Conservation (phyloP, 2,329 filamentous ascomycete species). For the Hypoxylon sp. region DNA sequence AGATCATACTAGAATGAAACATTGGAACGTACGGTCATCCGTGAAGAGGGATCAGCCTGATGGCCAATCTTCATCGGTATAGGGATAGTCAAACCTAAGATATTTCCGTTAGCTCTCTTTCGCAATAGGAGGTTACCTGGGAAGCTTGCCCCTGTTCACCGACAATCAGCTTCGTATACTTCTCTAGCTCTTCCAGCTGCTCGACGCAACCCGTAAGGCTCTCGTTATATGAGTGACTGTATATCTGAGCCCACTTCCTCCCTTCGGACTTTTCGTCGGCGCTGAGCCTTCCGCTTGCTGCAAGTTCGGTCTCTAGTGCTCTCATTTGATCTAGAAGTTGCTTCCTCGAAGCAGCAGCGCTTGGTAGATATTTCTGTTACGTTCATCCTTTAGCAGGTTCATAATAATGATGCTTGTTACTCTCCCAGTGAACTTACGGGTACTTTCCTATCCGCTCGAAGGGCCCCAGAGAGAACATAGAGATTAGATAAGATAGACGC, state of each 20-base stretch:
- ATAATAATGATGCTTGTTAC: background rate
- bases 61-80: slow-evolving; percentile 33
- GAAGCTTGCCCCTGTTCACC: slow-evolving; percentile 65
- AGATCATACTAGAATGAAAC: background rate
- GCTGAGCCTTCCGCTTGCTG: slow-evolving; percentile 48
- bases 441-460: slow-evolving; percentile 65
- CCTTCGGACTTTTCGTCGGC: slow-evolving; percentile 54
- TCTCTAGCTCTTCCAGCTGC: slow-evolving; percentile 68
- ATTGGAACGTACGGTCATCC: background rate
- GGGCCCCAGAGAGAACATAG: slow-evolving; percentile 70
- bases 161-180: slow-evolving; percentile 70
- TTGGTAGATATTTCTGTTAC: slow-evolving; percentile 67
- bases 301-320: slow-evolving; percentile 61
- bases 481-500: slow-evolving; percentile 71
- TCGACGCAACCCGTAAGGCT: slow-evolving; percentile 69
- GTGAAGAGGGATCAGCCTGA: slow-evolving; percentile 12
- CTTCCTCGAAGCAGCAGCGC: slow-evolving; percentile 67
- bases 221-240: slow-evolving; percentile 69
- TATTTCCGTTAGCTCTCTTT: slow-evolving; percentile 24
- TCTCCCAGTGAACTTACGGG: slow-evolving; percentile 57
- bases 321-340: slow-evolving; percentile 66
- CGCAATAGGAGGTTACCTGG: background rate
- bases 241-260: slow-evolving; percentile 70
- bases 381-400: background rate
- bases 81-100: slow-evolving; percentile 56